phyloP scores from a whole-genome alignment of 257 asterid genomes.

The Lycium barbarum region DNA sequence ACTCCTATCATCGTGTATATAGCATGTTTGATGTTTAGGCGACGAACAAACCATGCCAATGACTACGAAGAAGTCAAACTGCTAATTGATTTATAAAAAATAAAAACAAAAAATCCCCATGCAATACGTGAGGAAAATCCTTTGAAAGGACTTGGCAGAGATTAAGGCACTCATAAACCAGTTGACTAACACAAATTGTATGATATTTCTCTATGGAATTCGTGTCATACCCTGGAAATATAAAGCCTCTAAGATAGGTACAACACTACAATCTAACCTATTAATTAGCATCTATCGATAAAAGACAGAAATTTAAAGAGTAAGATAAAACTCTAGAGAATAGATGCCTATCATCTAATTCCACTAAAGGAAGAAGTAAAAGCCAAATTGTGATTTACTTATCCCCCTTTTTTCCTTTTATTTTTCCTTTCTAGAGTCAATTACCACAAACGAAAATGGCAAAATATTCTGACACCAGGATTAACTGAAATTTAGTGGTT shows the following conservation, averaged over 20 bases:
- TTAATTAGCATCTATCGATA: background rate
- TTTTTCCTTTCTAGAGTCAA: background rate
- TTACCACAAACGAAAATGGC: background rate
- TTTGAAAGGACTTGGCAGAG: background rate
- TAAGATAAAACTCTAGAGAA: background rate
- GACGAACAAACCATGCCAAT: background rate
- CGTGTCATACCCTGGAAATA: background rate
- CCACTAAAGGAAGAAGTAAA: background rate
- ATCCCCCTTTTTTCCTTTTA: background rate
- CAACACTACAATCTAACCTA: slow-evolving; percentile 3
- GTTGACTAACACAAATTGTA: slow-evolving; percentile 3
- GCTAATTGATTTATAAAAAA: background rate
- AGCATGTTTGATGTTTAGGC: too few relatives aligned
- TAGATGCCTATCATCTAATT: background rate
- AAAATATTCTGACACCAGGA: background rate
- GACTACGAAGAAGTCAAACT: background rate
- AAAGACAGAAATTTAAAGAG: background rate
- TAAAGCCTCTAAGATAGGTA: background rate
- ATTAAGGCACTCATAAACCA: background rate
- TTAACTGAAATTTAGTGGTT: background rate
- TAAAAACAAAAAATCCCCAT: background rate
- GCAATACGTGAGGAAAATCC: slow-evolving; percentile 21
- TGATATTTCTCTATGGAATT: background rate
- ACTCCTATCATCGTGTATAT: too few relatives aligned
- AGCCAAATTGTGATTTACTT: background rate